Evolutionary conservation across 129 eudicot genomes (phyloP), one percentile per base, ranked within the genome.

Genomic region (Saussurea involucrata): DNA sequence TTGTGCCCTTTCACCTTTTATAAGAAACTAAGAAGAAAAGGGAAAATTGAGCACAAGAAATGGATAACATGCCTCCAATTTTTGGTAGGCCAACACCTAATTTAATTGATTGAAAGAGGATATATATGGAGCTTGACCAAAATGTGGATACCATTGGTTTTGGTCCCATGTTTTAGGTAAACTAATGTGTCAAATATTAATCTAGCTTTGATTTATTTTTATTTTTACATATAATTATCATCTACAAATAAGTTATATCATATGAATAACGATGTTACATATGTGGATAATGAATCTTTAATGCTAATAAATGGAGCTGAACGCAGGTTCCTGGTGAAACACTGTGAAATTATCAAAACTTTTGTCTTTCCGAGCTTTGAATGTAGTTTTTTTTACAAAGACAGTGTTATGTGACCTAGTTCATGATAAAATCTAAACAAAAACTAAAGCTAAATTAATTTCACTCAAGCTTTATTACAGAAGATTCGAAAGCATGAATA

Each of bases 111-210:
- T 73, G 37, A 40, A 72, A 80, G 65, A 79, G 46, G 73, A 72
- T 42, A 73, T 49, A 53, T 46, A 13, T 55, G 79, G 37, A 32
- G 76, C 8, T 68, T 81, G 84, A 67, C 71, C 71, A 81, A 81
- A 64, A 58, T 81, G 84, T 81, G 84, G 84, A 58, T 40, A 61
- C 42, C 61, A 75, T 74, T 81, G 24, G 66, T 60, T 68, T 17
- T 75, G 80, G 84, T 0, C 80, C 84, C 84, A 58, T 68, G 75
- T 37, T 17, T 71, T 80, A 81, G 84, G 84, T 81, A 74, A 67
- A 81, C 80, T 58, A 68, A 74, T 68, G 79, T 80, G 71, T 74
- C 84, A 67, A 68, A n/a, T 1, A 53, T 53, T 37, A 37, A 1
- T 37, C 44, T 37, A 37, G n/a, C n/a, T n/a, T n/a, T 2, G 2